phyloP scores from a whole-genome alignment of 257 asterid genomes.

The Buddleja alternifolia region DNA sequence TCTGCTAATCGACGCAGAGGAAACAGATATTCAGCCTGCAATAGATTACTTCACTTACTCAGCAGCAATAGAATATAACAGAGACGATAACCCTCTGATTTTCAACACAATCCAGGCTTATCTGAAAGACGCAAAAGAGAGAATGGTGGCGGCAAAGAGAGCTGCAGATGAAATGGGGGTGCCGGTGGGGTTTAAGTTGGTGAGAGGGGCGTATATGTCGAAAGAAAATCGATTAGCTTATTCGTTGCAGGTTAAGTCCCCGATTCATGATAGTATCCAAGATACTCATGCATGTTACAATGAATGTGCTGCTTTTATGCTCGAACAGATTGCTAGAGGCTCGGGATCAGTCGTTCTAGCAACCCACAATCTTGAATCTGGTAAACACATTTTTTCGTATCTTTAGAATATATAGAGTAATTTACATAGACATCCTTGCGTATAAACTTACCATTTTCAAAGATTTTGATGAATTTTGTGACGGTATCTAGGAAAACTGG shows the following conservation, averaged over 20 bases:
- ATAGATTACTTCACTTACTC: conserved; percentile 79
- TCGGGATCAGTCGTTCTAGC: conserved; percentile 78
- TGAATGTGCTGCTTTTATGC: conserved; percentile 62
- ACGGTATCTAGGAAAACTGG: conserved; percentile 54
- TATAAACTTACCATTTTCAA: background rate
- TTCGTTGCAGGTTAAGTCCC: conserved; percentile 49
- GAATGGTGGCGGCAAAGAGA: conserved; percentile 52
- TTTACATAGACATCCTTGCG: too few relatives aligned
- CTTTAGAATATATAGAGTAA: too few relatives aligned
- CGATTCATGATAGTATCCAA: conserved; percentile 56
- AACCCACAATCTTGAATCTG: conserved; percentile 84
- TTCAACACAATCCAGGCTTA: conserved; percentile 85
- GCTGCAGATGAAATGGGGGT: conserved; percentile 63
- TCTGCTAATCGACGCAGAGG: conserved; percentile 85
- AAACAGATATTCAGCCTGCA: conserved; percentile 70
- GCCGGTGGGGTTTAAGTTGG: conserved; percentile 75
- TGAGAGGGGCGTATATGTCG: conserved; percentile 83
- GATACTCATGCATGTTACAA: conserved; percentile 65
- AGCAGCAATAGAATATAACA: conserved; percentile 47
- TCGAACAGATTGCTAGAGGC: conserved; percentile 59
- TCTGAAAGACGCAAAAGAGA: conserved; percentile 61
- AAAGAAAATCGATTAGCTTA: conserved; percentile 52
- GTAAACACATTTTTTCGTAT: too few relatives aligned
- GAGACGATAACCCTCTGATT: conserved; percentile 54
- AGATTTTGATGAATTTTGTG: background rate